Conservation (phyloP, 1,139 yeast genomes). For the Yamadazyma songkhlaensis region DNA sequence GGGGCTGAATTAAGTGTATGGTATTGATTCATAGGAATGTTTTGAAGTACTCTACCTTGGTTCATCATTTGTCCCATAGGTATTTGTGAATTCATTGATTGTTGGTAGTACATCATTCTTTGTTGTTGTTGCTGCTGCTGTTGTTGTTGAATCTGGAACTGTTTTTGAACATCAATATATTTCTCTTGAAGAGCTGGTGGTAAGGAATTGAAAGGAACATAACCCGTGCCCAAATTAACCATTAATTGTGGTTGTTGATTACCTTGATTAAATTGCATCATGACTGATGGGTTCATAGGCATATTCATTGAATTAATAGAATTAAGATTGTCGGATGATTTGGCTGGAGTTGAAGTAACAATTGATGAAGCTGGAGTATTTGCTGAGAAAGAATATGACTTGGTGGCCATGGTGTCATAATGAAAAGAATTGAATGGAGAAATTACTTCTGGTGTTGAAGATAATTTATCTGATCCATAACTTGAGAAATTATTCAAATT, state of each 20-base stretch:
- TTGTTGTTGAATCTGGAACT: constrained; percentile 12
- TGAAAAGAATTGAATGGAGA: constrained; percentile 13
- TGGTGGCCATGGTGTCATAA: constrained; percentile 7
- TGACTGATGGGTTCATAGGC: neutral
- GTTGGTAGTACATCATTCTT: constrained; percentile 6
- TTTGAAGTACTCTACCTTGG: constrained; percentile 11
- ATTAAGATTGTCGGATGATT: constrained; percentile 2
- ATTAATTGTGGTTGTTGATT: constrained; percentile 15
- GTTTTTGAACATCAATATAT: constrained; percentile 17
- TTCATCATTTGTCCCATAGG: constrained; percentile 6
- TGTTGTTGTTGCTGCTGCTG: constrained; percentile 8
- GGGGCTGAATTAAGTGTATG: constrained; percentile 12
- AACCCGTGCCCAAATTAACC: constrained; percentile 21
- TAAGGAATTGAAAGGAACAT: constrained; percentile 19
- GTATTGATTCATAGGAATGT: constrained; percentile 10
- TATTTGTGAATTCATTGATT: constrained; percentile 10
- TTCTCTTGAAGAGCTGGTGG: constrained; percentile 20
- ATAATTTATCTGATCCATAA: neutral
- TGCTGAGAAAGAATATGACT: constrained; percentile 7
- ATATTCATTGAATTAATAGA: neutral
- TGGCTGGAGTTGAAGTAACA: constrained; percentile 18
- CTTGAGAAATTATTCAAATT: constrained; percentile 8
- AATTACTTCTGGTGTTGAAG: constrained; percentile 11
- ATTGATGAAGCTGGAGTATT: constrained; percentile 10
- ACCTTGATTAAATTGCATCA: neutral